phyloP scores from a whole-genome alignment of 108 stramenopile genomes.

The Epithemia pelagica region DNA sequence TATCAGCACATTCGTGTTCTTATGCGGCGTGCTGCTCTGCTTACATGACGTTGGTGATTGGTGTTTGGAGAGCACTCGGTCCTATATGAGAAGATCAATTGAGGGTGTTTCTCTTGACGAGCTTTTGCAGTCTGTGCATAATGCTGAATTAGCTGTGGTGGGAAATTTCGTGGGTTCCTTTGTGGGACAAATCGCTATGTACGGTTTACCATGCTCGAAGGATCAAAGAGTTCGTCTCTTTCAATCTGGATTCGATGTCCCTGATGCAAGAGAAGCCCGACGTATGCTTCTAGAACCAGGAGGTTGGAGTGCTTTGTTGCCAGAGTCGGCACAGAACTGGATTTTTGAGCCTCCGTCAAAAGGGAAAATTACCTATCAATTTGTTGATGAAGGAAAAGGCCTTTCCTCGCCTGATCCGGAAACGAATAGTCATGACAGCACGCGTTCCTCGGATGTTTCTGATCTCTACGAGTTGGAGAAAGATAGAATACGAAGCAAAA shows the following conservation, averaged over 20 bases:
- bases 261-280: neutral
- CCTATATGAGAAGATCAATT: neutral
- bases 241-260: slow-evolving; percentile 16
- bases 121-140: slow-evolving; percentile 27
- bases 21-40: neutral
- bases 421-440: neutral
- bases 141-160: slow-evolving; percentile 26
- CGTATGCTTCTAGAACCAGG: neutral
- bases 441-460: neutral
- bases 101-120: slow-evolving; percentile 42
- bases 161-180: slow-evolving; percentile 17
- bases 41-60: neutral
- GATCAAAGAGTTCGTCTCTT: slow-evolving; percentile 24
- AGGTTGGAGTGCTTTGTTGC: neutral
- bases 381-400: no score
- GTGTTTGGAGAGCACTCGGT: neutral
- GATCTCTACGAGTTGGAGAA: neutral
- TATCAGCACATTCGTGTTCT: neutral
- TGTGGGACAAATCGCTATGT: slow-evolving; percentile 39
- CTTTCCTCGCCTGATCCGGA: neutral
- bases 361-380: neutral
- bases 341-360: neutral
- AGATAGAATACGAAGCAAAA: neutral
- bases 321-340: neutral
- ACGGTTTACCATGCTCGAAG: slow-evolving; percentile 24